A percentile compares a stretch with the other conserved stretches of the same genome.
Conservation (phyloP, 441 rosid species). For the Breynia disticha region DNA sequence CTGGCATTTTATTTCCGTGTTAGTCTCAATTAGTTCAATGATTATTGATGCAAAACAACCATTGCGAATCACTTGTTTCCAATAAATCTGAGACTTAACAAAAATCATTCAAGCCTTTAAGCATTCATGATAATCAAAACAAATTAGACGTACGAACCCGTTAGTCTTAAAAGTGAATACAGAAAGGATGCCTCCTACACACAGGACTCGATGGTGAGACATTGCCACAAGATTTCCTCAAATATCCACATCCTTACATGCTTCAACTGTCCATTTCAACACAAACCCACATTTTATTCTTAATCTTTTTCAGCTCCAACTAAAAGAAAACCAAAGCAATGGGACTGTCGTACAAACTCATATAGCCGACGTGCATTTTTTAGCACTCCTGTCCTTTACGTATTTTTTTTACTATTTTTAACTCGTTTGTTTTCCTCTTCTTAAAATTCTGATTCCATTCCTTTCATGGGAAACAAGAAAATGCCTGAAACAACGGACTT, state of each 20-base stretch:
- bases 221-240: conserved; percentile 53
- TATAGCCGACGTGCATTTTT: too few species aligned
- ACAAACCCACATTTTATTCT: not conserved
- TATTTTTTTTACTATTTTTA: conserved; percentile 28
- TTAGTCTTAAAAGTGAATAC: too few species aligned
- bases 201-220: conserved; percentile 43
- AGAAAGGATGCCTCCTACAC: conserved; percentile 56
- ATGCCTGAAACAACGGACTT: conserved; percentile 15
- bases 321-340: not conserved
- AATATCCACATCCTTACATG: conserved; percentile 61
- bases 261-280: conserved; percentile 40
- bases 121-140: too few species aligned
- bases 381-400: too few species aligned
- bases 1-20: too few species aligned
- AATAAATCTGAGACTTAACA: too few species aligned
- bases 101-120: too few species aligned
- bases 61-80: too few species aligned
- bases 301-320: not conserved
- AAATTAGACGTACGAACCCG: too few species aligned
- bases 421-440: conserved; percentile 19
- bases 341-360: too few species aligned
- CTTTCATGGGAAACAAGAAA: conserved; percentile 55
- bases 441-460: conserved; percentile 52
- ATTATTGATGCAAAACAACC: too few species aligned
- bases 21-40: too few species aligned